Evolutionary conservation across 1,284 basidiomycete genomes (phyloP).

Genomic region (Stereum hirsutum): DNA sequence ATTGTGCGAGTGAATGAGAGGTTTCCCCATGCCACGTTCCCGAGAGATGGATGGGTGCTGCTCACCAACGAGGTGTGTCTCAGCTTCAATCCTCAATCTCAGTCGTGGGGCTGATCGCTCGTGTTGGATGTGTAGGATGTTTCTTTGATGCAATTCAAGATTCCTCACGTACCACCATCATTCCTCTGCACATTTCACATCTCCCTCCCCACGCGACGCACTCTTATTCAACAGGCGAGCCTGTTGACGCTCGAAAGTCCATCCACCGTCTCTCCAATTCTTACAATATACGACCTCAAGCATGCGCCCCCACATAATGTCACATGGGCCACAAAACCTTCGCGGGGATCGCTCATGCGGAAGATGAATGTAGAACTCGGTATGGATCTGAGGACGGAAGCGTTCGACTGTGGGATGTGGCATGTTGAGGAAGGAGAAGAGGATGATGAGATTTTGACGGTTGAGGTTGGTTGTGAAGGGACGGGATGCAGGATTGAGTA

Average conservation of each 20-base stretch:
- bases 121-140: slow-evolving; percentile 7
- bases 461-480: slow-evolving; percentile 1
- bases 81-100: not conserved
- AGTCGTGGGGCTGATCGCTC: not conserved
- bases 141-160: slow-evolving; percentile 7
- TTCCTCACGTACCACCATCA: not conserved
- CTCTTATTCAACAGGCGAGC: slow-evolving; percentile 4
- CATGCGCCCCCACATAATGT: not conserved
- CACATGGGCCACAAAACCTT: slow-evolving; percentile 1
- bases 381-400: not conserved
- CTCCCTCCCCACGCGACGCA: slow-evolving; percentile 7
- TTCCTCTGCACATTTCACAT: slow-evolving; percentile 6
- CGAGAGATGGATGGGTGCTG: slow-evolving; percentile 13
- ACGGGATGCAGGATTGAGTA: slow-evolving; percentile 3
- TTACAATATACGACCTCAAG: not conserved
- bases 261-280: not conserved
- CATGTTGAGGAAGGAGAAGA: too few relatives aligned
- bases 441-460: not conserved
- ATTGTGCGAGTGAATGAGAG: slow-evolving; percentile 10
- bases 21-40: slow-evolving; percentile 7
- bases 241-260: slow-evolving; percentile 10
- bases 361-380: not conserved
- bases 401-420: not conserved
- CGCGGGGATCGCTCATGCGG: not conserved
- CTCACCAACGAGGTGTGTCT: slow-evolving; percentile 11